Conservation (phyloP, 1,284 basidiomycete genomes). For the Phenoliferia sp. region DNA sequence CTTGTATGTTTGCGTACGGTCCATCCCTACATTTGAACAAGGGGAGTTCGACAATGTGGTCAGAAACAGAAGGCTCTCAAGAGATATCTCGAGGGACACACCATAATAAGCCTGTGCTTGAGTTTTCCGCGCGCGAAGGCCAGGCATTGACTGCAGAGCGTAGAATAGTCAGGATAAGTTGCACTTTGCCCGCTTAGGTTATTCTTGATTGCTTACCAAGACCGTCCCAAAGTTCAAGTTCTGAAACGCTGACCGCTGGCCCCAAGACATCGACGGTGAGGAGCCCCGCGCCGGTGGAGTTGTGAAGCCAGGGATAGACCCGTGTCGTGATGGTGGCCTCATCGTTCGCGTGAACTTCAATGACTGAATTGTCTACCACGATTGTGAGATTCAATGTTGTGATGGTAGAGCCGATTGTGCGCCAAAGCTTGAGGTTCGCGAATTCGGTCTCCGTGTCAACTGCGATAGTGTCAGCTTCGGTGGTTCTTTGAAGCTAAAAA, state of each 20-base stretch:
- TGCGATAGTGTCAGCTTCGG: neutral
- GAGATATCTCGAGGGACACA: neutral
- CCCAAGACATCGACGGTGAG: neutral
- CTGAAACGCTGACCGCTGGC: conserved; percentile 1
- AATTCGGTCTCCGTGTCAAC: conserved; percentile 27
- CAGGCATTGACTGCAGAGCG: conserved; percentile 5
- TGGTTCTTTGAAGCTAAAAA: too few relatives aligned
- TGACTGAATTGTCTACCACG: conserved; percentile 38
- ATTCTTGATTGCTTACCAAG: neutral
- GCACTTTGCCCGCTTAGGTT: neutral
- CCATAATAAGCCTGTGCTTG: conserved; percentile 3
- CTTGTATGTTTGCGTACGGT: neutral
- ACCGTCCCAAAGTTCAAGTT: conserved; percentile 12
- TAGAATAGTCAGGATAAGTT: neutral
- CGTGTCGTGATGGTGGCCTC: conserved; percentile 38
- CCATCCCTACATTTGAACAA: conserved; percentile 1
- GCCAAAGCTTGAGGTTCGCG: conserved; percentile 33
- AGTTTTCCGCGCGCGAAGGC: conserved; percentile 3
- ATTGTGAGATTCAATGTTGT: conserved; percentile 33
- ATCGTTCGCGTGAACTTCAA: conserved; percentile 42
- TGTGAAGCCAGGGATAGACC: conserved; percentile 32
- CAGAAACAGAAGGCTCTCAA: neutral
- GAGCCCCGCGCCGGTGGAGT: conserved; percentile 2
- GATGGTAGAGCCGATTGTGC: conserved; percentile 11
- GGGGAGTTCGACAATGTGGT: neutral